A percentile compares a stretch with the other conserved stretches of the same genome.
phyloP scores from a whole-genome alignment of 805 yeast genomes.

The Wickerhamiella galacta region DNA sequence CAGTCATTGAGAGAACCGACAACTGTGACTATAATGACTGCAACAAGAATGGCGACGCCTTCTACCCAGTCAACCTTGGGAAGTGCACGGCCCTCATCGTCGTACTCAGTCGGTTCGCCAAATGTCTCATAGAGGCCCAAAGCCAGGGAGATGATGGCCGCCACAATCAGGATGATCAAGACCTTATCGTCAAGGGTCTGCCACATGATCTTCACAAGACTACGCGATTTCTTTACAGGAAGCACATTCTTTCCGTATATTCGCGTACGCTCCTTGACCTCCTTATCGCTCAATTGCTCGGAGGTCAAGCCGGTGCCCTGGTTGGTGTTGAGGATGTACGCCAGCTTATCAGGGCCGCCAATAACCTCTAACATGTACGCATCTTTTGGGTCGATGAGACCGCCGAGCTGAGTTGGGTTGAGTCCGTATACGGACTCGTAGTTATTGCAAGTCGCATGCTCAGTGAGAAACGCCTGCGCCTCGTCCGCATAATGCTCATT shows the following conservation, averaged over 20 bases:
- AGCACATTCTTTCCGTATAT: slow-evolving; percentile 53
- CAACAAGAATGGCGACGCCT: slow-evolving; percentile 92
- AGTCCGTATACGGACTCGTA: slow-evolving; percentile 7
- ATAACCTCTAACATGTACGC: slow-evolving; percentile 21
- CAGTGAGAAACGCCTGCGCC: slow-evolving; percentile 9
- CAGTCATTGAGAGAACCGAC: slow-evolving; percentile 95
- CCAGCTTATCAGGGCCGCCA: slow-evolving; percentile 24
- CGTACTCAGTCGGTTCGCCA: slow-evolving; percentile 64
- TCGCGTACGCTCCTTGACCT: slow-evolving; percentile 23
- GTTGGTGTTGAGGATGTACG: slow-evolving; percentile 19
- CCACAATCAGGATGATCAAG: slow-evolving; percentile 61
- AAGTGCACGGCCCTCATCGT: slow-evolving; percentile 54
- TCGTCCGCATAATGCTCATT: slow-evolving; percentile 4
- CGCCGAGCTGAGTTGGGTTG: slow-evolving; percentile 11
- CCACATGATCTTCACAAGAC: slow-evolving; percentile 50
- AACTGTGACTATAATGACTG: slow-evolving; percentile 73
- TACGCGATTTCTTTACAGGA: slow-evolving; percentile 56
- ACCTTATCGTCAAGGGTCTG: slow-evolving; percentile 88
- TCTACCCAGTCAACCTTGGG: slow-evolving; percentile 97
- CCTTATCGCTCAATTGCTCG: slow-evolving; percentile 12
- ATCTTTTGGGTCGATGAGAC: slow-evolving; percentile 25
- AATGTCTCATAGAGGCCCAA: slow-evolving; percentile 84
- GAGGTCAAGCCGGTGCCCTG: slow-evolving; percentile 18
- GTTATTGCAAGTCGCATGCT: slow-evolving; percentile 2
- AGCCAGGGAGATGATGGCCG: slow-evolving; percentile 79